These are phyloP conservation scores for Penicillium cosmopolitanum DNA, from an alignment of 495 filamentous ascomycete species.

Conservation along the genomic window DNA sequence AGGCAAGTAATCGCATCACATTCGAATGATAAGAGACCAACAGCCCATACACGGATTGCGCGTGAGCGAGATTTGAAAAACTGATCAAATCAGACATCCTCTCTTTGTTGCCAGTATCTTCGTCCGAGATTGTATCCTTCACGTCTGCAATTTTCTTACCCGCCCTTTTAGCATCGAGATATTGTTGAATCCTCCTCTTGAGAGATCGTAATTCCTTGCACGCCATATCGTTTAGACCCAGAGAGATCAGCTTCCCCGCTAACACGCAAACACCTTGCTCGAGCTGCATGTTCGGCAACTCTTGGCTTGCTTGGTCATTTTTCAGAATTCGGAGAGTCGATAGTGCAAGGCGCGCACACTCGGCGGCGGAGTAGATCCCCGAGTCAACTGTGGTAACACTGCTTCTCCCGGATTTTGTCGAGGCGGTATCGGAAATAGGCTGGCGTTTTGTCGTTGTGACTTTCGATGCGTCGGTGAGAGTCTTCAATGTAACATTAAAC, in stretches of 20 bases:
- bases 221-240: constrained; percentile 76
- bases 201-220: constrained; percentile 70
- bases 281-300: constrained; percentile 69
- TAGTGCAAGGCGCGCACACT: constrained; percentile 79
- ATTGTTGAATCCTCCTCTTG: constrained; percentile 65
- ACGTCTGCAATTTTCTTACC: constrained; percentile 27
- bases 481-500: constrained; percentile 75
- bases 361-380: constrained; percentile 53
- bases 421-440: constrained; percentile 41
- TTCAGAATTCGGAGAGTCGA: constrained; percentile 67
- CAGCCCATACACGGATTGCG: constrained; percentile 38
- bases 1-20: constrained; percentile 52
- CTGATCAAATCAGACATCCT: constrained; percentile 65
- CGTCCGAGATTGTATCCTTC: constrained; percentile 27
- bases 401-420: constrained; percentile 45
- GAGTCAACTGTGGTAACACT: constrained; percentile 31
- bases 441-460: constrained; percentile 20
- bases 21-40: constrained; percentile 49
- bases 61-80: constrained; percentile 51
- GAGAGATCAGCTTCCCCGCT: constrained; percentile 68
- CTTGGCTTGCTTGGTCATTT: constrained; percentile 41
- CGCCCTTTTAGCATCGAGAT: constrained; percentile 30
- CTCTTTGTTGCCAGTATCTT: constrained; percentile 46
- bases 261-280: constrained; percentile 84
- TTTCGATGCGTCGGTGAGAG: constrained; percentile 74